Evolutionary conservation across 1,139 yeast genomes (phyloP).

Genomic region (Geotrichum candidum): DNA sequence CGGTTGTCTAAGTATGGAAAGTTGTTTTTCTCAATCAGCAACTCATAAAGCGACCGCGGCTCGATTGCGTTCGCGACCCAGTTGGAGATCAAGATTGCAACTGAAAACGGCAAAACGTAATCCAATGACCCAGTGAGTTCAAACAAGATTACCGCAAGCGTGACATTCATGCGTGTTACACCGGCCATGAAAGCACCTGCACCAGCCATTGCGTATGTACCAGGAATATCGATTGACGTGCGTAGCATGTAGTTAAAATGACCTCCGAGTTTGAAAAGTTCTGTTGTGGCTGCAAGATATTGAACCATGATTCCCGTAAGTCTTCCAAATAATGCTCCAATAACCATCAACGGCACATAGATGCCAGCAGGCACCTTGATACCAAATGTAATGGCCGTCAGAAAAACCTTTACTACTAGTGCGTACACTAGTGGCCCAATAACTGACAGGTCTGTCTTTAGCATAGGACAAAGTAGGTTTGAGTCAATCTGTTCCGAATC

Average conservation of each 20-base stretch:
- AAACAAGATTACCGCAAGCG: slow-evolving; percentile 54
- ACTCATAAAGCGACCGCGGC: slow-evolving; percentile 49
- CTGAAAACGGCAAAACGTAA: slow-evolving; percentile 54
- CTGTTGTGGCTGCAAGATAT: slow-evolving; percentile 33
- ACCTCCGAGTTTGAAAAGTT: background rate
- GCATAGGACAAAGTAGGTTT: slow-evolving; percentile 39
- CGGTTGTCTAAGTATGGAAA: slow-evolving; percentile 50
- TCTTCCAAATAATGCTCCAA: slow-evolving; percentile 61
- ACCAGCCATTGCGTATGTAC: slow-evolving; percentile 60
- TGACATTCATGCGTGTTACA: slow-evolving; percentile 59
- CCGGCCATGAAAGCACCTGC: slow-evolving; percentile 71
- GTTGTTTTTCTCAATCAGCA: slow-evolving; percentile 45
- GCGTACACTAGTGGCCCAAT: slow-evolving; percentile 41
- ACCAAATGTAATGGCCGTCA: slow-evolving; percentile 55
- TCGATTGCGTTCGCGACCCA: slow-evolving; percentile 54
- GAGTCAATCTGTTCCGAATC: slow-evolving; percentile 14
- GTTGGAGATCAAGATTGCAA: slow-evolving; percentile 53
- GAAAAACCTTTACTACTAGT: slow-evolving; percentile 41
- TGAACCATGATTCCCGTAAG: slow-evolving; percentile 47
- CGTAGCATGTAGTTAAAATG: background rate
- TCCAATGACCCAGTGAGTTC: slow-evolving; percentile 57
- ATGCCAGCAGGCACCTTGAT: slow-evolving; percentile 61
- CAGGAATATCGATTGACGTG: slow-evolving; percentile 38
- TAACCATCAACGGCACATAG: slow-evolving; percentile 64
- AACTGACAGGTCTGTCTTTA: slow-evolving; percentile 27